Base-by-base conservation (phyloP, 192 early-diverging fungal genomes). In the Chytriomyces confervae region DNA sequence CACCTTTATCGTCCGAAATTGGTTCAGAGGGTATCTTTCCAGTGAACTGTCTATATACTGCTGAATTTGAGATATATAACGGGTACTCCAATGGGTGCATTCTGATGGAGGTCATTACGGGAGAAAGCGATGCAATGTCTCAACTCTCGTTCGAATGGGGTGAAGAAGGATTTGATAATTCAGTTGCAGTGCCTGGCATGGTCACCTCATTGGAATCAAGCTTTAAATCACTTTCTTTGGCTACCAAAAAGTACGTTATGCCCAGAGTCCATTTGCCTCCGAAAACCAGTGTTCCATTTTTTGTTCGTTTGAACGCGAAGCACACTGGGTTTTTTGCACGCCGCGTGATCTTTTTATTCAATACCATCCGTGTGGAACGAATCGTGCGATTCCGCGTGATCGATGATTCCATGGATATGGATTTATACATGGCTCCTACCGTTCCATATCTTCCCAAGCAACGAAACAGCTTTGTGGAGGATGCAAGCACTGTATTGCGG, bases 31-130 rank as follows among this genome's bases (percentile, higher is more conserved):
- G 72, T 18, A 6, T 73, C 27, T 73, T 73, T 44, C n/a, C 50
- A 27, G 6, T 73, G 9, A 24, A 24, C 3, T 7, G 16, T 0
- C 7, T 7, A 7, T 63, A 73, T 24, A 24, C 20, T 6, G 43
- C 50, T n/a, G 8, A 16, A 5, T 73, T 73, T 62, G 72, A 73
- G 13, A 7, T 73, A 46, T 61, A 73, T 44, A 73, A 73, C 51
- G 72, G 72, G 45, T 48, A 62, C 72, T 27, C 43, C 6, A 13
- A 18, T 44, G 60, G 60, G 2, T 8, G 60, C 5, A 13, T 6
- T 62, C 23, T 73, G 57, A 23, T 23, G 29, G 45, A 73, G 6
- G 48, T 73, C 50, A 10, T 62, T 1, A 20, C 61, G 16, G 72
- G 61, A 7, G 72, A 73, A 62, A 23, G 43, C 45, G 24, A 7